These are phyloP conservation scores for Mucor saturninus DNA, from an alignment of 371 early-diverging fungal genomes.

Conservation along the genomic window DNA sequence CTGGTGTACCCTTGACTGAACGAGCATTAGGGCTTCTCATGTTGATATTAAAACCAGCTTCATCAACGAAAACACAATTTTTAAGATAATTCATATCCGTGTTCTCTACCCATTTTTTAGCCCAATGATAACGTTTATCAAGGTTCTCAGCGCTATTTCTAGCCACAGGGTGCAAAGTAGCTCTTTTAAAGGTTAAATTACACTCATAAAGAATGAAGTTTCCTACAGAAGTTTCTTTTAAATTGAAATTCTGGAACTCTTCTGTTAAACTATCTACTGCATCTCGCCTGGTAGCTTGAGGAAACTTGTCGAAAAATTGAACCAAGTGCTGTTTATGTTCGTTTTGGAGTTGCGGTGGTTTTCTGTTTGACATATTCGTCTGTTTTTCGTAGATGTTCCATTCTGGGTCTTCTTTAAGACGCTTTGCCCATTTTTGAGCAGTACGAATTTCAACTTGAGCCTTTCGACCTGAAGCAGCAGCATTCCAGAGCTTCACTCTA, in stretches of 20 bases:
- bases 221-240: constrained; percentile 20
- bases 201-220: constrained; percentile 27
- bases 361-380: constrained; percentile 10
- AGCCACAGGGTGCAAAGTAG: constrained; percentile 15
- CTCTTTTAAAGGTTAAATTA: constrained; percentile 18
- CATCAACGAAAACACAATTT: constrained; percentile 26
- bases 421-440: constrained; percentile 11
- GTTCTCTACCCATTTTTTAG: constrained; percentile 10
- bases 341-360: constrained; percentile 16
- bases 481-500: too few relatives aligned
- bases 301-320: constrained; percentile 16
- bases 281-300: constrained; percentile 21
- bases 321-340: constrained; percentile 15
- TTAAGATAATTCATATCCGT: constrained; percentile 19
- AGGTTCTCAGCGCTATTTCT: constrained; percentile 21
- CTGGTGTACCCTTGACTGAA: constrained; percentile 24
- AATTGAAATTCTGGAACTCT: constrained; percentile 20
- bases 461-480: constrained; percentile 7
- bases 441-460: not conserved
- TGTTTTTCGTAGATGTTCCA: constrained; percentile 20
- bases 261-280: constrained; percentile 17
- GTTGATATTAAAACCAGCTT: constrained; percentile 25
- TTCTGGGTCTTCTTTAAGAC: constrained; percentile 10
- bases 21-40: constrained; percentile 20
- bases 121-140: constrained; percentile 15